Percentiles rank a stretch among this genome's conserved stretches.
Evolutionary conservation across 805 yeast genomes (phyloP).

Genomic region (Candida silvicultrix): DNA sequence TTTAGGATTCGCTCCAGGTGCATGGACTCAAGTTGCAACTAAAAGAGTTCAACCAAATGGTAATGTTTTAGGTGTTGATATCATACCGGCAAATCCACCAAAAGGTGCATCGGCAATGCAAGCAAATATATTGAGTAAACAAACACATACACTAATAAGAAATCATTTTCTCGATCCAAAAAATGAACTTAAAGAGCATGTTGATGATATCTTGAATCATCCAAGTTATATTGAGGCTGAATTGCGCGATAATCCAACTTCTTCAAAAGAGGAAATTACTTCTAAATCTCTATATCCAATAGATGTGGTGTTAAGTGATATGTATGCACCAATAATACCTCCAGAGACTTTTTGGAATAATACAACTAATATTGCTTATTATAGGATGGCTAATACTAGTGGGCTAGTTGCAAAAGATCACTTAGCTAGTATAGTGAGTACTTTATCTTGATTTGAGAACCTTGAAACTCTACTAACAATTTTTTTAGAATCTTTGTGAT

Average conservation of each 20-base stretch:
- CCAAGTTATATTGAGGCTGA: slow-evolving; percentile 26
- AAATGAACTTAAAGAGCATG: slow-evolving; percentile 7
- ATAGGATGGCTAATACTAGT: slow-evolving; percentile 90
- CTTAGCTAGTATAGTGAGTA: slow-evolving; percentile 60
- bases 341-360: slow-evolving; percentile 44
- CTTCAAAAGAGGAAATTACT: slow-evolving; percentile 6
- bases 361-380: slow-evolving; percentile 72
- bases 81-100: slow-evolving; percentile 76
- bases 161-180: slow-evolving; percentile 34
- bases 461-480: slow-evolving; percentile 2
- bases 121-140: slow-evolving; percentile 73
- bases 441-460: too few species aligned
- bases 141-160: slow-evolving; percentile 52
- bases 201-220: slow-evolving; percentile 13
- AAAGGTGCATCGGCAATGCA: slow-evolving; percentile 74
- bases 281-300: slow-evolving; percentile 30
- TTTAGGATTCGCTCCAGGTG: slow-evolving; percentile 90
- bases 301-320: slow-evolving; percentile 72
- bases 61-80: slow-evolving; percentile 72
- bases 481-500: slow-evolving; percentile 69
- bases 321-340: slow-evolving; percentile 67
- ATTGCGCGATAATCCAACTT: slow-evolving; percentile 8
- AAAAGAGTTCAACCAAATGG: slow-evolving; percentile 45
- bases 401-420: slow-evolving; percentile 83
- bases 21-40: slow-evolving; percentile 85